Percentiles rank a stretch among this genome's conserved stretches.
Evolutionary conservation across 257 asterid genomes (phyloP).

Genomic region (Anisodus acutangulus): DNA sequence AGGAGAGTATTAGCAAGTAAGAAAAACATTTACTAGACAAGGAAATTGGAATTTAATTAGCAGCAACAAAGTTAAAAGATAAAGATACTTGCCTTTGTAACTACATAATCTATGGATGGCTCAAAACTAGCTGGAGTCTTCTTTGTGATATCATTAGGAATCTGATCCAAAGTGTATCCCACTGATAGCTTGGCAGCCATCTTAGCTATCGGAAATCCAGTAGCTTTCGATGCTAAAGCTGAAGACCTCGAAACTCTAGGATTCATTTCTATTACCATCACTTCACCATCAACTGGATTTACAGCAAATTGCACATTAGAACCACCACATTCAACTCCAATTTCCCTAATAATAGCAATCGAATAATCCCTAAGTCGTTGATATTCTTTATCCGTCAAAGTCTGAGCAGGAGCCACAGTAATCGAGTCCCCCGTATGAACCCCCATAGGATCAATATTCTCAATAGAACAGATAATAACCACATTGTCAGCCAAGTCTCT

Average conservation of each 20-base stretch:
- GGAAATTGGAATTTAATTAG: background rate
- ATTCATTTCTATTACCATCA: constrained; percentile 98
- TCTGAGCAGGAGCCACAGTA: constrained; percentile 98
- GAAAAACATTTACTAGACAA: background rate
- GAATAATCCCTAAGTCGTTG: constrained; percentile 97
- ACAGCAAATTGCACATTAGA: constrained; percentile 96
- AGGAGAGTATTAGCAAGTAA: background rate
- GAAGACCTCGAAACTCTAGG: constrained; percentile 98
- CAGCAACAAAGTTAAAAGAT: background rate
- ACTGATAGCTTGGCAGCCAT: constrained; percentile 98
- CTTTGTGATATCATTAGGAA: constrained; percentile 96
- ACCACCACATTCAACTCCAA: constrained; percentile 99
- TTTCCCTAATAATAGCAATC: constrained; percentile 94
- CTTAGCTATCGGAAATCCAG: constrained; percentile 98
- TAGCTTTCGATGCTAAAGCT: constrained; percentile 96
- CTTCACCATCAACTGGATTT: constrained; percentile 95
- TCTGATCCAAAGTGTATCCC: constrained; percentile 93
- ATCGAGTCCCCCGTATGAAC: constrained; percentile 97
- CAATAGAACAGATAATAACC: constrained; percentile 97
- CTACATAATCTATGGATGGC: constrained; percentile 97
- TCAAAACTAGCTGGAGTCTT: constrained; percentile 99
- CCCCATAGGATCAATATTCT: constrained; percentile 98
- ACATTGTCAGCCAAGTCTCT: constrained; percentile 97
- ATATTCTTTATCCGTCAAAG: constrained; percentile 95
- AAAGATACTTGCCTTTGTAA: constrained; percentile 69